A percentile compares a stretch with the other conserved stretches of the same genome.
Evolutionary conservation across 805 yeast genomes (phyloP).

Genomic region (Starmerella davenportii): DNA sequence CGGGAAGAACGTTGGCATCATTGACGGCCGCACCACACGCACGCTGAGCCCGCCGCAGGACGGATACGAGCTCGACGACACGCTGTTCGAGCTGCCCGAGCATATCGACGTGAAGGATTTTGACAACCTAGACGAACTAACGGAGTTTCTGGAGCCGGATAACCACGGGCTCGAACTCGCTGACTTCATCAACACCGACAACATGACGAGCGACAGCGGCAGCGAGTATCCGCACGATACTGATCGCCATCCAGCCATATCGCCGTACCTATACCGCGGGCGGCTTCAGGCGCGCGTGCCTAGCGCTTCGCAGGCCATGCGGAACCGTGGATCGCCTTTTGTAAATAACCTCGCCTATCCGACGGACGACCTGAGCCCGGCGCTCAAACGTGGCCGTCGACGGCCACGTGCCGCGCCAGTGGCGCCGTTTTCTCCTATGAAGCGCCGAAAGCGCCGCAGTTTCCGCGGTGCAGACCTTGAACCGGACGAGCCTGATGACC

Average conservation of each 20-base stretch:
- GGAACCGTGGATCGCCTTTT: conserved; percentile 49
- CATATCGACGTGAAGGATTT: background rate
- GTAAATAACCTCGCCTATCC: conserved; percentile 11
- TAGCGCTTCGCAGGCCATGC: conserved; percentile 50
- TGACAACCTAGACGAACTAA: conserved; percentile 3
- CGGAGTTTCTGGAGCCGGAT: conserved; percentile 4
- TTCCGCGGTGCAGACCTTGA: conserved; percentile 9
- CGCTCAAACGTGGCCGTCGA: conserved; percentile 10
- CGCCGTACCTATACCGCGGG: conserved; percentile 22
- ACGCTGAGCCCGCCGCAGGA: conserved; percentile 39
- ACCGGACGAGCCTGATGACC: conserved; percentile 9
- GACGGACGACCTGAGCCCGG: conserved; percentile 10
- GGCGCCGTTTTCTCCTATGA: background rate
- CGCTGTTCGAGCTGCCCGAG: background rate
- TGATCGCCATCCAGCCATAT: conserved; percentile 14
- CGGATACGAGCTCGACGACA: conserved; percentile 3
- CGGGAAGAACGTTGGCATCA: conserved; percentile 62
- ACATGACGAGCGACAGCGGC: conserved; percentile 43
- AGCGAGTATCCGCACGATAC: conserved; percentile 28
- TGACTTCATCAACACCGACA: conserved; percentile 76
- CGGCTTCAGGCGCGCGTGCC: conserved; percentile 35
- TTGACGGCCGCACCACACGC: conserved; percentile 84
- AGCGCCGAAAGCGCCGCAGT: background rate
- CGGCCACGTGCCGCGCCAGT: background rate
- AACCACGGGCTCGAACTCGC: conserved; percentile 32